Base-by-base conservation (phyloP, 352 stramenopile genomes). In the Pythium guiyangense region DNA sequence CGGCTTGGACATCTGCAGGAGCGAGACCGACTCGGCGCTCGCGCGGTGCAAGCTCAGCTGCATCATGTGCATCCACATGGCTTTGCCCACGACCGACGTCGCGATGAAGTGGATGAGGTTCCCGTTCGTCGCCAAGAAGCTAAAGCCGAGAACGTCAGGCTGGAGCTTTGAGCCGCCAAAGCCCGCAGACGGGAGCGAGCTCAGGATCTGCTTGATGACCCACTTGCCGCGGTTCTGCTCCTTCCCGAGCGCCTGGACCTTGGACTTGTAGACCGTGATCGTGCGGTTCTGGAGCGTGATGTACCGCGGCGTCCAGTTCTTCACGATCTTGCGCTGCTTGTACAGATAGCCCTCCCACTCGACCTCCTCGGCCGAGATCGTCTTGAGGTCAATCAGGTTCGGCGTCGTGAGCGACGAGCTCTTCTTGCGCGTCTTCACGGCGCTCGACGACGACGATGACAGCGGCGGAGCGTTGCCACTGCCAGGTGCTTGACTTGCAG, bases 271-370 rank as follows among this genome's bases (percentile, higher is more conserved):
- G 35, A 92, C 79, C 11, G 83, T 85, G 37, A 93, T 57, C 10
- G 79, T 88, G 50, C 79, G 71, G 65, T 91, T 90, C 67, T 91
- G 74, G 37, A 95, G 66, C 63, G 83, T 95, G 52, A 93, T 89
- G 67, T 95, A 95, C 2, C 85, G 80, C 44, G 81, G 83, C 46
- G 79, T 92, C 85, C 85, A 95, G 71, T 81, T 92, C 74, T 93
- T 93, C 52, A 95, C 85, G 59, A 95, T 82, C 70, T 93, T 92
- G 61, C 83, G 81, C 63, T 95, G 85, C 69, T 95, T 95, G 73
- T 93, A 95, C 14, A 95, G 57, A 58, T 95, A 95, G 2, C 85
- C 85, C 58, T 95, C 85, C 85, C 85, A 95, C 67, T 95, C 85
- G 49, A 94, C 62, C 49, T 93, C 84, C 52, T 92, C 84, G 59